Evolutionary conservation across 306 rosid genomes (phyloP), one percentile per base, ranked within the genome.

Genomic region (Datisca glomerata): DNA sequence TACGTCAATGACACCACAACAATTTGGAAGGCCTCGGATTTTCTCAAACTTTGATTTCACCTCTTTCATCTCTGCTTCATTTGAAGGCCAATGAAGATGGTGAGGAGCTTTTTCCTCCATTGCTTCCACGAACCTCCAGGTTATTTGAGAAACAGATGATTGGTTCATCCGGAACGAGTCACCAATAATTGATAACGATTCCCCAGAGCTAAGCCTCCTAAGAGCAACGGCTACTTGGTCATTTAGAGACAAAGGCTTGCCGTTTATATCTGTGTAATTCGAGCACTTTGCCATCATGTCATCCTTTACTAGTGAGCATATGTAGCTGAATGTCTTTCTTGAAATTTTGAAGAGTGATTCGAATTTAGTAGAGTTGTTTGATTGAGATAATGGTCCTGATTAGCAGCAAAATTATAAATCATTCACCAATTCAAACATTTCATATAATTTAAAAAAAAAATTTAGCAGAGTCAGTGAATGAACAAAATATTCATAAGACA

Each of bases 161-260:
- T 69, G 86, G 72, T 71, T 79, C 62, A 81, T 39, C 51, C 64
- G 57, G 55, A 86, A 86, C 31, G 77, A 73, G 24, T 81, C 81
- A 1, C 96, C 96, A 1, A 86, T 65, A 47, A 39, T 65, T 25
- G 70, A 61, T 57, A 86, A 43, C 5, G 96, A 86, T 41, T 81
- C 94, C 5, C 96, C 96, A 12, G 94, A 81, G 70, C 86, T 54
- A 24, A 86, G 94, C 74, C 94, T 79, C 65, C 92, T 68, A 12
- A 86, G 81, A 56, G 96, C 92, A 36, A 86, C 53, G 19, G 87
- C 96, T 31, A 86, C 96, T 64, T 86, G 94, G 44, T 86, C 96
- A 31, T 73, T 69, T 43, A 76, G 8, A 28, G 75, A 81, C 72
- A 86, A 51, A 41, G 54, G 76, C 21, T 57, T 75, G 6, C 94